Base-by-base conservation (phyloP, 129 eudicot species). In the Chrysanthemum makinoi region DNA sequence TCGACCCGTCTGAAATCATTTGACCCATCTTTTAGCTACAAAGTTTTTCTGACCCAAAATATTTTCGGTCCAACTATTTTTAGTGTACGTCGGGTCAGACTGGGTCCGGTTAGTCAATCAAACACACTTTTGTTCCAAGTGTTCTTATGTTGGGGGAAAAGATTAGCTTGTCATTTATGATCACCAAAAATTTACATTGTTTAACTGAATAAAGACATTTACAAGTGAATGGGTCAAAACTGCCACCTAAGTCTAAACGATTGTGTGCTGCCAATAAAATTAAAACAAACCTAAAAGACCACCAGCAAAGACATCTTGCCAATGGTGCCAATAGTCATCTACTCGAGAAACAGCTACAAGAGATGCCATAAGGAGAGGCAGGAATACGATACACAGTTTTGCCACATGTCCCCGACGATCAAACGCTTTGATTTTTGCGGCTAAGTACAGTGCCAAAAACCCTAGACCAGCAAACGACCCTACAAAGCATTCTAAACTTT, bases 381-480 rank as follows among this genome's bases (percentile, higher is more conserved):
- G 86, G 52, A 87, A 76, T 43, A 90, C 80, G 6, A 90, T 61
- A 88, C 97, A 90, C 30, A 90, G 82, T 80, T 90, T 90, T 28
- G 87, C 89, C 51, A 84, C 91, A 71, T 90, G 97, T 3, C 97
- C 97, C 8, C 71, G 28, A 18, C 83, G 77, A 80, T 90, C 91
- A 71, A 90, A 90, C 22, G 60, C 93, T 77, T 87, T 86, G 13
- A 81, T 64, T 72, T 90, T 90, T 30, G 87, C 97, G 2, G 97
- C 74, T 35, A 90, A 79, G 72, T 90, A 90, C 66, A 90, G 59
- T 28, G 97, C 75, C 67, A 90, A 83, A 72, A 87, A 90, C 59
- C 91, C 91, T 33, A 90, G 84, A 10, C 97, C 97, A 9, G 97
- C 97, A 83, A 90, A 90, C 3, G 97, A 90, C 97, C 91, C 97